Percentiles rank a stretch among this genome's conserved stretches.
Conservation (phyloP, 257 asterid genomes). For the Plantago ovata region DNA sequence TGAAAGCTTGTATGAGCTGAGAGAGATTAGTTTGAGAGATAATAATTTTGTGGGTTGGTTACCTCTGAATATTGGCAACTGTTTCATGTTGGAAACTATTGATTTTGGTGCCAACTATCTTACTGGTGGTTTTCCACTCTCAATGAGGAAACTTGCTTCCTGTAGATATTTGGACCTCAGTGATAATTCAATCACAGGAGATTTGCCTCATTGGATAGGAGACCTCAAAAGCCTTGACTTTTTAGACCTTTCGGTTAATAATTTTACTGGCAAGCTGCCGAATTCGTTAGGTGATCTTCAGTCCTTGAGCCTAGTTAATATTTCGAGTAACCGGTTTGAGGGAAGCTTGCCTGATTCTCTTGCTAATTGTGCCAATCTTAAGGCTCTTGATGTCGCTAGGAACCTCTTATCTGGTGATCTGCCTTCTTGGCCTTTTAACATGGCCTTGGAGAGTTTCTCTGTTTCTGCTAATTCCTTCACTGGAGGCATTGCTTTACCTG, state of each 20-base stretch:
- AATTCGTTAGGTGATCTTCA: conserved; percentile 45
- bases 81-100: conserved; percentile 42
- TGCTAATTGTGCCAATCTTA: conserved; percentile 45
- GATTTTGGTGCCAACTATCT: conserved; percentile 56
- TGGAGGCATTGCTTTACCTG: conserved; percentile 39
- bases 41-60: conserved; percentile 55
- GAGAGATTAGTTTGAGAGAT: conserved; percentile 38
- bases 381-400: conserved; percentile 43
- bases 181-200: conserved; percentile 48
- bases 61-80: conserved; percentile 67
- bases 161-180: conserved; percentile 49
- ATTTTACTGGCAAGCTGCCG: conserved; percentile 54
- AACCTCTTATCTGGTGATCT: conserved; percentile 57
- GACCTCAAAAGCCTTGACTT: conserved; percentile 60
- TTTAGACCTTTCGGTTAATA: conserved; percentile 61
- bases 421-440: conserved; percentile 63
- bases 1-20: conserved; percentile 40
- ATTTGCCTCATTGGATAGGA: conserved; percentile 74
- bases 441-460: conserved; percentile 41
- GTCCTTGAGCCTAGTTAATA: conserved; percentile 44
- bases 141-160: conserved; percentile 47
- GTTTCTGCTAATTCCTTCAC: conserved; percentile 52
- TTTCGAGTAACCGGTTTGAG: conserved; percentile 46
- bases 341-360: conserved; percentile 72
- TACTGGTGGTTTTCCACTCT: conserved; percentile 53